Evolutionary conservation across 768 basidiomycete genomes (phyloP).

Genomic region (Psilocybe tampanensis): DNA sequence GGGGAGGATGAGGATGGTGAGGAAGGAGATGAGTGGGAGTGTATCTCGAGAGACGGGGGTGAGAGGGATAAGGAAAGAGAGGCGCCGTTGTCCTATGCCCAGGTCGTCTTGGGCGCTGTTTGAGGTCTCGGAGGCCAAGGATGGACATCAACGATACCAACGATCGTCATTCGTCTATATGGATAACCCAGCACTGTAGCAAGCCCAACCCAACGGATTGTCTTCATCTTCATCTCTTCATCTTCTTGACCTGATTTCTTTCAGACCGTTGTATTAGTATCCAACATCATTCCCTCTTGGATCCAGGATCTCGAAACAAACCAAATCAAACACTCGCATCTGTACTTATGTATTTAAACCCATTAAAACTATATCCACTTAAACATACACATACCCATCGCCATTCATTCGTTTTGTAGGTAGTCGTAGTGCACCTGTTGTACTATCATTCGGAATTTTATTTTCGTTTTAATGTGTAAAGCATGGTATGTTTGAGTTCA

Average conservation of each 20-base stretch:
- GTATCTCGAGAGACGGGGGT: constrained; percentile 21
- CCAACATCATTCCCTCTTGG: too few species aligned
- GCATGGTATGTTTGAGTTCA: too few species aligned
- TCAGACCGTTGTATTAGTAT: too few species aligned
- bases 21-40: constrained; percentile 29
- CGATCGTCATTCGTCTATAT: not conserved
- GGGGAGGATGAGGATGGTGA: constrained; percentile 49
- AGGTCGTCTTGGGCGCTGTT: constrained; percentile 23
- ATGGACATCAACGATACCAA: too few species aligned
- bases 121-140: not conserved
- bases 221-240: not conserved
- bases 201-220: not conserved
- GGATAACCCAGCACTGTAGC: too few species aligned
- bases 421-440: not conserved
- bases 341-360: too few species aligned
- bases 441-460: not conserved
- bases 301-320: too few species aligned
- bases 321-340: too few species aligned
- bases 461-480: not conserved
- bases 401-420: not conserved
- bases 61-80: constrained; percentile 18
- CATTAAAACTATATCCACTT: too few species aligned
- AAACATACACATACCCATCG: too few species aligned
- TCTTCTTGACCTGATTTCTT: not conserved
- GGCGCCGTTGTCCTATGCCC: constrained; percentile 42